Base-by-base conservation (phyloP, 2,329 filamentous ascomycete genomes). In the Tolypocladium cylindrosporum region DNA sequence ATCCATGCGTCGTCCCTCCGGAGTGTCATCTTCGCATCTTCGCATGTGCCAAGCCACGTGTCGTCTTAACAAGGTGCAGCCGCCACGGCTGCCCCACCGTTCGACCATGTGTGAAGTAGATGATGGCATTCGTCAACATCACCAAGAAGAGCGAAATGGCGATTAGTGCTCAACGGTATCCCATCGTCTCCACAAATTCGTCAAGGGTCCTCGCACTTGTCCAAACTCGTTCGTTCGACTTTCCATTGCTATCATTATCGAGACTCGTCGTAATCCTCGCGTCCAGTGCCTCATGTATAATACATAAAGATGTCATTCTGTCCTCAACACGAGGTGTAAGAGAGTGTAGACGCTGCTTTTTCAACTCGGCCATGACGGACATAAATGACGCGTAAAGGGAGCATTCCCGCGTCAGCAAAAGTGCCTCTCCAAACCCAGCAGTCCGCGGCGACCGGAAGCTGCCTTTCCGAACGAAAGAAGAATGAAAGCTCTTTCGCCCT, bases 281-380 rank as follows among this genome's bases (percentile, higher is more conserved):
- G 24, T 9, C n/a, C 48, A 11, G 13, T 42, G 48, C 48, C 55
- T 42, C 19, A 27, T 19, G 21, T 52, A 16, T 21, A 37, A 36
- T 34, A 31, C 48, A 54, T 54, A 41, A 54, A 41, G n/a, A 54
- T 34, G 53, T 39, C 53, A n/a, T 31, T 31, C n/a, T 31, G 13
- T 27, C 37, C 40, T 54, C 53, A 41, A 19, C 7, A 19, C 19
- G 19, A 54, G 16, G 37, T 27, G 9, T 31, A 34, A 34, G 21
- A 41, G 39, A 37, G 53, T 6, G 21, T 42, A 5, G 27, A 24
- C 36, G 21, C 34, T 7, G 3, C 16, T 42, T 19, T 0, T 40
- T 27, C 24, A 31, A 19, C 24, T 41, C 39, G 53, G 53, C 58
- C 59, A 55, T 57, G 42, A 42, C 50, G 59, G 55, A 55, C 59